These are phyloP conservation scores for Didymella glomerata DNA, from an alignment of 2,329 filamentous ascomycete genomes.

Conservation along the genomic window DNA sequence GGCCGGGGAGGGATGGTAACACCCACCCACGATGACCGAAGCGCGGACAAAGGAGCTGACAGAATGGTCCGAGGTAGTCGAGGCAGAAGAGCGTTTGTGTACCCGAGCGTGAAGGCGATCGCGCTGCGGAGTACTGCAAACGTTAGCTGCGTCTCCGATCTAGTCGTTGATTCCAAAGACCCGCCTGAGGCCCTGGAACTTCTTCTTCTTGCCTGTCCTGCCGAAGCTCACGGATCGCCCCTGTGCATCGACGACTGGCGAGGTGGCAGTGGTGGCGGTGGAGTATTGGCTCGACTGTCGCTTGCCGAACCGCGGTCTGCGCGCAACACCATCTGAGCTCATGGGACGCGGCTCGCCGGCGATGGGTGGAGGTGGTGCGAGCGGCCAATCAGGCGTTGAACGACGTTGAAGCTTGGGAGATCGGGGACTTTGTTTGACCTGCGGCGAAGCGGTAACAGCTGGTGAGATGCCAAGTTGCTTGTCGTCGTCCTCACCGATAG, in stretches of 20 bases:
- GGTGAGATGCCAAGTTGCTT: conserved; percentile 25
- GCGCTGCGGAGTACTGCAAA: conserved; percentile 9
- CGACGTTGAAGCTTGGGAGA: conserved; percentile 60
- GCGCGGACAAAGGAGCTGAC: conserved; percentile 13
- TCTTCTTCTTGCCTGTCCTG: conserved; percentile 65
- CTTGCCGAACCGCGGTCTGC: conserved; percentile 34
- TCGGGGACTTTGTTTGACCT: conserved; percentile 43
- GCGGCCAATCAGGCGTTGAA: conserved; percentile 60
- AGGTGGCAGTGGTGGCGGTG: conserved; percentile 26
- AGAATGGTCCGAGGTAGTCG: conserved; percentile 9
- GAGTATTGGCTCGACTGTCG: conserved; percentile 35
- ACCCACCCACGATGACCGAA: conserved; percentile 15
- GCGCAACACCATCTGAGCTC: conserved; percentile 43
- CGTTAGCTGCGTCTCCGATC: conserved; percentile 31
- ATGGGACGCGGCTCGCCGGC: conserved; percentile 38
- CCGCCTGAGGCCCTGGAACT: conserved; percentile 70
- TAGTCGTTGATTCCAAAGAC: conserved; percentile 69
- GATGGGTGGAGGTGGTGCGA: conserved; percentile 49
- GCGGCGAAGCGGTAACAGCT: conserved; percentile 21
- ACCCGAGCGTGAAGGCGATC: conserved; percentile 6
- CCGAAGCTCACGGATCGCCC: conserved; percentile 37
- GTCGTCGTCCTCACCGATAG: conserved; percentile 48
- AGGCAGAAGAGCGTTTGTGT: conserved; percentile 16
- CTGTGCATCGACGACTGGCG: conserved; percentile 30
- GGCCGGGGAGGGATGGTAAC: conserved; percentile 9